Base-by-base conservation (phyloP, 805 yeast genomes). In the Clavispora fructus region DNA sequence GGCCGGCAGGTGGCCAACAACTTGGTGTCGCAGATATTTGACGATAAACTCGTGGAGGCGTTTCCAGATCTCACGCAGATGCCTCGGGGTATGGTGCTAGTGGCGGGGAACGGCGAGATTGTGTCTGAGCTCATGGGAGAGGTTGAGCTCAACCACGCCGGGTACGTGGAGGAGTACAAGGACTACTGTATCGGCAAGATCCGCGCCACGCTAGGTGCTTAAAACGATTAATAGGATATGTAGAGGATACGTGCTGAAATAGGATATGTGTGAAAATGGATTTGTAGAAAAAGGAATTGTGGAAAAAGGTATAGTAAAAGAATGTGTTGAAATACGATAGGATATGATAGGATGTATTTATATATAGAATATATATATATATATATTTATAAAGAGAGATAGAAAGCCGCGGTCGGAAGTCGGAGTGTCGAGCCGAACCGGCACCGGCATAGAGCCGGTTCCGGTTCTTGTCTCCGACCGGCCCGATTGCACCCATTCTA, bases 161-260 rank as follows among this genome's bases (percentile, higher is more conserved):
- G 56, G 13, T 70, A 66, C 42, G 66, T 64, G 38, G 60, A 61
- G 45, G 73, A 67, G 52, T 71, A 71, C 48, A 62, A 67, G 50
- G 75, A 71, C 47, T 71, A 69, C 53, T 67, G 75, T 50, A 55
- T 70, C 28, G 73, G 73, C n/a, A 68, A 64, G 52, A 59, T 70
- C 19, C 58, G 67, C 37, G 74, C 65, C 14, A 69, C 74, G 2
- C 49, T 69, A 28, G 60, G 59, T n/a, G 52, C 58, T 17, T 58
- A 44, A 38, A 10, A 14, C n/a, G 29, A 11, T 6, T 9, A 9
- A 27, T 27, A 27, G 12, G 29, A 9, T 9, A 26, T 6, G 28
- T 9, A 26, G 9, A 6, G 28, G 28, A 6, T 6, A 9, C 28
- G 28, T 26, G 28, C 28, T 9, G 28, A 26, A 31, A 12, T 12